Percentiles rank a stretch among this genome's conserved stretches.
Conservation (phyloP, 345 rosid species). For the Ailanthus altissimus region DNA sequence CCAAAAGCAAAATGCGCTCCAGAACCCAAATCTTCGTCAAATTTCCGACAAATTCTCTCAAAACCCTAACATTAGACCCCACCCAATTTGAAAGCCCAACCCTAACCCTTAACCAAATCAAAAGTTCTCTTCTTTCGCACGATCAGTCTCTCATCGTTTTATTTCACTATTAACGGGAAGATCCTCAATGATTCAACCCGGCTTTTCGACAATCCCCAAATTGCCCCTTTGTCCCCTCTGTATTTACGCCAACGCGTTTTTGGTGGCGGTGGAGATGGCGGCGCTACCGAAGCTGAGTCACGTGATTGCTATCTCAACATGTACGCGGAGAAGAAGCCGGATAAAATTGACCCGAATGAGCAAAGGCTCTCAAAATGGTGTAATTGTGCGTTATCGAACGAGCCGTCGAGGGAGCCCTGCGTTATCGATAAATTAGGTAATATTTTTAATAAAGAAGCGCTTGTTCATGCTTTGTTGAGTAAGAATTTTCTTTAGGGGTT, state of each 20-base stretch:
- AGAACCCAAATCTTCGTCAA: conserved; percentile 16
- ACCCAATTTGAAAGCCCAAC: conserved; percentile 28
- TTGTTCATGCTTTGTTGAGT: conserved; percentile 67
- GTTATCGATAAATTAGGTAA: conserved; percentile 85
- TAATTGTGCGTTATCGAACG: conserved; percentile 77
- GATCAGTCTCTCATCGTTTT: conserved; percentile 48
- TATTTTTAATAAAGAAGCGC: conserved; percentile 76
- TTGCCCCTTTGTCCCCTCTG: conserved; percentile 63
- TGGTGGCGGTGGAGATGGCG: conserved; percentile 99
- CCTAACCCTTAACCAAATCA: conserved; percentile 40
- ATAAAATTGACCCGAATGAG: conserved; percentile 89
- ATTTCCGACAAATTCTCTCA: not conserved
- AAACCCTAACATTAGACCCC: conserved; percentile 4
- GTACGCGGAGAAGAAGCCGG: conserved; percentile 95
- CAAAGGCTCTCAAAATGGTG: conserved; percentile 88
- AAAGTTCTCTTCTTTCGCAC: conserved; percentile 41
- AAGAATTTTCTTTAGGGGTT: conserved; percentile 76
- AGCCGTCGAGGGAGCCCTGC: conserved; percentile 77
- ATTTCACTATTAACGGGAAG: conserved; percentile 63
- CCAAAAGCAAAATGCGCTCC: not conserved
- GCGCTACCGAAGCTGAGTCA: conserved; percentile 94
- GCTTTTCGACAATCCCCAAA: conserved; percentile 36
- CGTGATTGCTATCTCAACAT: conserved; percentile 95
- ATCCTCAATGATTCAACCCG: conserved; percentile 46
- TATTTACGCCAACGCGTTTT: conserved; percentile 50